Conservation (phyloP, 495 filamentous ascomycete species). For the Penicillium dipodomyicola region DNA sequence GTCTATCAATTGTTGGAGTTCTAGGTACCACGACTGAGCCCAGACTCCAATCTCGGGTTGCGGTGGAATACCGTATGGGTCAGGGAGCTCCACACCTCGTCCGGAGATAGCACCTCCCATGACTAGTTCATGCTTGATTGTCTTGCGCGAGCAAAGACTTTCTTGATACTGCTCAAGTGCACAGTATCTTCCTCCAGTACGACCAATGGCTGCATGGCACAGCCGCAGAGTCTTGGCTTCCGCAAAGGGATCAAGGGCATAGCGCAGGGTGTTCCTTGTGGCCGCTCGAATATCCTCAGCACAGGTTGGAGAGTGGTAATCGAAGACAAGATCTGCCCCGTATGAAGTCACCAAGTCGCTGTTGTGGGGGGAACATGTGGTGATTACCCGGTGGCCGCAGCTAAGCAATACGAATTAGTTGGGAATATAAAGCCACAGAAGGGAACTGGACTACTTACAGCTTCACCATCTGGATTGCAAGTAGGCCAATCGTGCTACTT, state of each 20-base stretch:
- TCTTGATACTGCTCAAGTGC: slow-evolving; percentile 37
- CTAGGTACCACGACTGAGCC: slow-evolving; percentile 21
- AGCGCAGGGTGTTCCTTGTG: slow-evolving; percentile 36
- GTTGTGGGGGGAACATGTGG: slow-evolving; percentile 57
- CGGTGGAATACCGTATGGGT: slow-evolving; percentile 28
- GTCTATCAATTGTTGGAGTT: slow-evolving; percentile 23
- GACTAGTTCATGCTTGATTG: slow-evolving; percentile 30
- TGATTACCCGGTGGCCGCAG: slow-evolving; percentile 46
- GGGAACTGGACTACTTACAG: slow-evolving; percentile 22
- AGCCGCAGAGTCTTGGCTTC: slow-evolving; percentile 33
- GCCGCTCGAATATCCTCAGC: slow-evolving; percentile 41
- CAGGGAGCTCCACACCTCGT: slow-evolving; percentile 27
- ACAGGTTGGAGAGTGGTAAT: slow-evolving; percentile 49
- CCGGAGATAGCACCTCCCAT: slow-evolving; percentile 32
- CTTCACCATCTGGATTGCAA: slow-evolving; percentile 44
- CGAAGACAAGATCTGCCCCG: slow-evolving; percentile 53
- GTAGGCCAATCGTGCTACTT: slow-evolving; percentile 44
- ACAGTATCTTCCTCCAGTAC: slow-evolving; percentile 44
- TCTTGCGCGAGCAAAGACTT: slow-evolving; percentile 23
- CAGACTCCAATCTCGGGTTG: slow-evolving; percentile 23
- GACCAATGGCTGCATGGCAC: slow-evolving; percentile 42
- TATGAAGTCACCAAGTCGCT: slow-evolving; percentile 50
- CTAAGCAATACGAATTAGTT: slow-evolving; percentile 5
- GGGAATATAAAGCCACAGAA: not conserved
- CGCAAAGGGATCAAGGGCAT: slow-evolving; percentile 43